Evolutionary conservation across 257 asterid genomes (phyloP), one percentile per base, ranked within the genome.

Genomic region (Salvia hispanica): DNA sequence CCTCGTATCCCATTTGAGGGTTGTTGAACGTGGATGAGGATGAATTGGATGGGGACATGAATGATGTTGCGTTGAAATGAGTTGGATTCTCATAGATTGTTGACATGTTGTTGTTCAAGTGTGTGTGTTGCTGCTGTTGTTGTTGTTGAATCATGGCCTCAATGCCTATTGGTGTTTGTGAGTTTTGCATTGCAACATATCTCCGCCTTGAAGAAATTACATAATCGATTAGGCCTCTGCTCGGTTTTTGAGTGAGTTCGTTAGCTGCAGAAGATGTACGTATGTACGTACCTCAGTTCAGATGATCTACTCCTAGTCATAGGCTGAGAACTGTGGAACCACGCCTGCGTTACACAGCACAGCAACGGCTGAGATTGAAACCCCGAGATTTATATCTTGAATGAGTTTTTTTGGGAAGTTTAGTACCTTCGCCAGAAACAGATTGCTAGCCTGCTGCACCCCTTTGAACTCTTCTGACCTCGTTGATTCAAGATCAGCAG

Each of bases 301-400:
- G 75, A 68, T n/a, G 72, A 77, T 47, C 78, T 62, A 15, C 78
- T 89, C 72, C 97, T 82, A 5, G 97, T 90, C 97, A 90, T 90
- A 4, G 97, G 95, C 74, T 85, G 97, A 76, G 91, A 84, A 40
- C 97, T 90, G 62, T 86, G 93, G 58, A 90, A 87, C 97, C 97
- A 90, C 18, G 97, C 92, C 96, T 89, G 89, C 54, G 36, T 62
- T 52, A 43, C 7, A 13, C 6, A 25, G 3, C 31, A 25, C 31
- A 25, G 31, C 28, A 10, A 28, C 4, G 16, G 25, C 25, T 62
- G 36, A 71, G 80, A 47, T 74, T 66, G 53, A 25, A 31, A 7
- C 46, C 46, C 33, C 16, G 40, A 70, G 31, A 66, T 25, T 52
- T 9, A 42, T 53, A 18, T 16, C 11, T 39, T 12, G 9, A 5